Conservation (phyloP, 1,139 yeast species). For the Saccharomycopsis hybrid region DNA sequence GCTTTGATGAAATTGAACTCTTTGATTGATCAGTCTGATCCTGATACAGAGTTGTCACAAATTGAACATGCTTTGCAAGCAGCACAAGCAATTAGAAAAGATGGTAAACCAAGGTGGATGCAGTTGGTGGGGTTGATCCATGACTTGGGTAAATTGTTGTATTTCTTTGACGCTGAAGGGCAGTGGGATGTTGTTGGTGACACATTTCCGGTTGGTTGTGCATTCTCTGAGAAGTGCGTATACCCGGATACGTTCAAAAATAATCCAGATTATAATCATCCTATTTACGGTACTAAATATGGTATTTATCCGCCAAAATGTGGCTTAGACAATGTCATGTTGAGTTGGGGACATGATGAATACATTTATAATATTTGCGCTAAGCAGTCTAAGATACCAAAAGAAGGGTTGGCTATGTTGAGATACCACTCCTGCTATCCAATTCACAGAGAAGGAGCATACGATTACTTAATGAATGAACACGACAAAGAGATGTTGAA, state of each 20-base stretch:
- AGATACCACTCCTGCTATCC: slow-evolving; percentile 72
- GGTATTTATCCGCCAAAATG: slow-evolving; percentile 62
- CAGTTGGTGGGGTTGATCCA: slow-evolving; percentile 68
- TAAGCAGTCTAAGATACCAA: slow-evolving; percentile 54
- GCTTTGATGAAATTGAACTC: slow-evolving; percentile 58
- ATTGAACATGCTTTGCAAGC: slow-evolving; percentile 73
- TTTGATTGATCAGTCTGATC: slow-evolving; percentile 64
- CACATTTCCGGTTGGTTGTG: slow-evolving; percentile 71
- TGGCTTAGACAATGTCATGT: slow-evolving; percentile 64
- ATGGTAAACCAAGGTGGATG: slow-evolving; percentile 69
- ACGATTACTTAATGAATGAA: slow-evolving; percentile 56
- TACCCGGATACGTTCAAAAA: slow-evolving; percentile 52
- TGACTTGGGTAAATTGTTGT: slow-evolving; percentile 62
- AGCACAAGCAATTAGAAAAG: slow-evolving; percentile 66
- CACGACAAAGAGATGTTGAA: slow-evolving; percentile 56
- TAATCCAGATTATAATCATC: slow-evolving; percentile 58
- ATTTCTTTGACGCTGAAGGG: slow-evolving; percentile 65
- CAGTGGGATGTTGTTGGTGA: slow-evolving; percentile 83
- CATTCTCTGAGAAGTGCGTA: slow-evolving; percentile 51
- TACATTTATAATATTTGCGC: slow-evolving; percentile 70
- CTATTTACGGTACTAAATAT: slow-evolving; percentile 57
- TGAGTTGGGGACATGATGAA: slow-evolving; percentile 78
- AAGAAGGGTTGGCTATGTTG: slow-evolving; percentile 66
- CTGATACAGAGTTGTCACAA: slow-evolving; percentile 68
- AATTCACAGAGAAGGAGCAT: slow-evolving; percentile 70